Conservation (phyloP, 176 grass and related monocot species). For the Phragmites australis region DNA sequence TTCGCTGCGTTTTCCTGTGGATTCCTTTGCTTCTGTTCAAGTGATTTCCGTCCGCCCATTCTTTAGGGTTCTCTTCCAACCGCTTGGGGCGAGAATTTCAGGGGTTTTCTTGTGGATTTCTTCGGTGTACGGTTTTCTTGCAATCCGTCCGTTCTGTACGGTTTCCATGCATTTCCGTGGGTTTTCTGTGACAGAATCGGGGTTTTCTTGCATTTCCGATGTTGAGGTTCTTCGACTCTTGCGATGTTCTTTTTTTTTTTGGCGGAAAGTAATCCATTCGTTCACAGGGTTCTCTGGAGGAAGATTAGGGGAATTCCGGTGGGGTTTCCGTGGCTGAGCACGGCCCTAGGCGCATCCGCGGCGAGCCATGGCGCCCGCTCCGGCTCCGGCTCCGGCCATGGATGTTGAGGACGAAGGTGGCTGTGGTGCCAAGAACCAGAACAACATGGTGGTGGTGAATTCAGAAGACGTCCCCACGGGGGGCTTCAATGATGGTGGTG, state of each 20-base stretch:
- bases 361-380: conserved; percentile 24
- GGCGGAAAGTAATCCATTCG: not conserved
- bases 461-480: not conserved
- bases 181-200: not conserved
- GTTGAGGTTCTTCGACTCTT: not conserved
- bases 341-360: not conserved
- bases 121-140: not conserved
- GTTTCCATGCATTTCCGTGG: not conserved
- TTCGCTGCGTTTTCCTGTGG: not conserved
- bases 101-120: not conserved
- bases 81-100: not conserved
- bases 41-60: not conserved
- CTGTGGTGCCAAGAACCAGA: not conserved
- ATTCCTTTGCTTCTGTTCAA: not conserved
- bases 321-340: not conserved
- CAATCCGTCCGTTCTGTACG: not conserved
- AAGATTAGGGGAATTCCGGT: conserved; percentile 1
- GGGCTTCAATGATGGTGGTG: not conserved
- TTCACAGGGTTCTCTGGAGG: not conserved
- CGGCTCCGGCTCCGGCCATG: not conserved
- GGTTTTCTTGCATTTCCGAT: not conserved
- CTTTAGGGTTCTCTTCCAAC: not conserved
- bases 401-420: not conserved
- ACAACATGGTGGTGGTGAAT: conserved; percentile 13
- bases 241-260: not conserved